Base-by-base conservation (phyloP, 139 green algal genomes). In the Deuterostichococcus epilithicus region DNA sequence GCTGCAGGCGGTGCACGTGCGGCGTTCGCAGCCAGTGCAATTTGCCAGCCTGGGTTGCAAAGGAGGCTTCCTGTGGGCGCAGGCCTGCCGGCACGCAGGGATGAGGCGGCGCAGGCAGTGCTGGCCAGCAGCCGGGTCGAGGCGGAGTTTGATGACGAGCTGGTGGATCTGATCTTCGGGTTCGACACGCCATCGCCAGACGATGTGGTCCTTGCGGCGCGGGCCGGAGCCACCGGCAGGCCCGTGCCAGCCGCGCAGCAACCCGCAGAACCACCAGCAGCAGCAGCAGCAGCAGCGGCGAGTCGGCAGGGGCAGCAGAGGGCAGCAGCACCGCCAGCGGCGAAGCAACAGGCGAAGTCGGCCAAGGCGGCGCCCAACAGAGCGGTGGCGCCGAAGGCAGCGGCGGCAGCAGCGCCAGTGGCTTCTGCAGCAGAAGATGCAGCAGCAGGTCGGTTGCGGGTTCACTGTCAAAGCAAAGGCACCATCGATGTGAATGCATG, bases 151-250 rank as follows among this genome's bases (percentile, higher is more conserved):
- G 69, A 45, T 4, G 65, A 81, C 26, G 37, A 79, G 36, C 66
- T 36, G 20, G 52, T 63, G 10, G 52, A 63, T 28, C 18, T 30
- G 52, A 63, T 63, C 13, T 94, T 93, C 74, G 47, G 78, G 0
- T 95, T 95, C 66, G 81, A 83, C 80, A 85, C 82, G 39, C 88
- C 88, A 25, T 94, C 89, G 5, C 90, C 90, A 0, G 90, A 95
- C 66, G 90, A 94, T 67, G 68, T 28, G 0, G 85, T 92, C 18
- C 72, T 74, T 0, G 72, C 67, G 44, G 86, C 83, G 25, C 90
- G 87, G 75, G 65, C 65, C 18, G 66, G 77, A n/a, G 35, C 59
- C 71, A 68, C 65, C 60, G 25, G 73, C 4, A 30, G 33, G 0
- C 37, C 75, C 2, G 28, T n/a, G n/a, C n/a, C 63, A 39, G 33